Conservation (phyloP, 768 basidiomycete genomes). For the Xerocomus potaroensis region DNA sequence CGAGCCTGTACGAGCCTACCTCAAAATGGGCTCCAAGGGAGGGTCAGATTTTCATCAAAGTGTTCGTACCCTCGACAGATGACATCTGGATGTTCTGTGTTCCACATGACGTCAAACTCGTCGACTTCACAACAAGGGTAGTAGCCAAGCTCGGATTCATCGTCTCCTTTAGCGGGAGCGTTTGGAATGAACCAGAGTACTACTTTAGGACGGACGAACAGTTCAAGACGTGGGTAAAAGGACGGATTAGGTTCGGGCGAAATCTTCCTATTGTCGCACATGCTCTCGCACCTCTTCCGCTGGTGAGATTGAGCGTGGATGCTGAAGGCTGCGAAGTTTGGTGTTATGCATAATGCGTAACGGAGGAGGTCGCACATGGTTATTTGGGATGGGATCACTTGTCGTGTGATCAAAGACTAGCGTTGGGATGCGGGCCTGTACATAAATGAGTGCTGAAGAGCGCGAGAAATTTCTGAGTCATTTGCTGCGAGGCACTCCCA, state of each 20-base stretch:
- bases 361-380: too few species aligned
- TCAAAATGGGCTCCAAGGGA: slow-evolving; percentile 31
- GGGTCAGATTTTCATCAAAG: slow-evolving; percentile 37
- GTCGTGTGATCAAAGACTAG: too few species aligned
- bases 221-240: slow-evolving; percentile 34
- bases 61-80: slow-evolving; percentile 36
- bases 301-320: slow-evolving; percentile 16
- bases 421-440: too few species aligned
- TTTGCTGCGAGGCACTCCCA: too few species aligned
- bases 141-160: slow-evolving; percentile 34
- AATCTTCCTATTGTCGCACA: slow-evolving; percentile 36
- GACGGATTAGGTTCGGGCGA: slow-evolving; percentile 30
- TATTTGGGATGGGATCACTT: too few species aligned
- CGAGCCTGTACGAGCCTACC: neutral
- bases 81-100: slow-evolving; percentile 39
- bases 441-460: too few species aligned
- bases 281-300: slow-evolving; percentile 9
- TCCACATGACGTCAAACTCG: slow-evolving; percentile 28
- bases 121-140: slow-evolving; percentile 30
- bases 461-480: too few species aligned
- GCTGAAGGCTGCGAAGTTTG: slow-evolving; percentile 19
- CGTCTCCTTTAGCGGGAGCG: slow-evolving; percentile 32
- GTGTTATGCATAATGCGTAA: slow-evolving; percentile 16
- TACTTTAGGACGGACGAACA: slow-evolving; percentile 29
- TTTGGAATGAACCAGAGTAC: slow-evolving; percentile 27